phyloP scores from a whole-genome alignment of 1,139 yeast genomes.

The Scheffersomyces cryptocercus region DNA sequence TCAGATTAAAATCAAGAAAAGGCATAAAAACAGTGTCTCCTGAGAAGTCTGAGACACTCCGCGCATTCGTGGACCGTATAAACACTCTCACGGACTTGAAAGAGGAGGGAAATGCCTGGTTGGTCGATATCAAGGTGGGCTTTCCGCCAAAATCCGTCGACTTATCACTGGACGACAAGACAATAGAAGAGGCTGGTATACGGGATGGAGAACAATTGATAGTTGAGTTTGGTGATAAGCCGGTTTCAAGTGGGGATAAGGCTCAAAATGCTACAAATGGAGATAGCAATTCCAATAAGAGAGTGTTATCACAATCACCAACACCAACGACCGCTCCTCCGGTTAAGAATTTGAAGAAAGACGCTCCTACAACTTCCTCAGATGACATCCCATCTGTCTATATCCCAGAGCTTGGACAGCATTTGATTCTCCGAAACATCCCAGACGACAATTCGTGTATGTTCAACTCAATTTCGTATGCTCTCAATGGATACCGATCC shows the following conservation, averaged over 20 bases:
- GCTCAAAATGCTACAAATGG: no score
- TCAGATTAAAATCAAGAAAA: conserved; percentile 22
- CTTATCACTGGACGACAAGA: conserved; percentile 16
- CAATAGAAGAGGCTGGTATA: conserved; percentile 44
- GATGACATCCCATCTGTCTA: conserved; percentile 30
- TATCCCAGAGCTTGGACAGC: conserved; percentile 20
- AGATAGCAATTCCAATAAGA: conserved; percentile 3
- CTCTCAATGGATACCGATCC: conserved; percentile 35
- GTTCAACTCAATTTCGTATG: conserved; percentile 67
- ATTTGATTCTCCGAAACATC: conserved; percentile 55
- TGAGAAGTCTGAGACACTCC: conserved; percentile 9
- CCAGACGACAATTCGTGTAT: conserved; percentile 83
- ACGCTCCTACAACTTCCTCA: background rate
- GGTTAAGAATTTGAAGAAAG: background rate
- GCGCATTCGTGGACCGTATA: conserved; percentile 19
- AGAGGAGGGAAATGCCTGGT: conserved; percentile 9
- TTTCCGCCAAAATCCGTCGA: conserved; percentile 59
- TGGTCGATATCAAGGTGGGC: conserved; percentile 45
- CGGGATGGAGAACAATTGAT: conserved; percentile 60
- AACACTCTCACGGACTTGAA: conserved; percentile 14
- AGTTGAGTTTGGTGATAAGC: conserved; percentile 23
- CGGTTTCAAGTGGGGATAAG: background rate
- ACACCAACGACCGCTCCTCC: conserved; percentile 3
- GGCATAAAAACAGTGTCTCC: conserved; percentile 18
- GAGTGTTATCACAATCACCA: background rate